phyloP scores from a whole-genome alignment of 495 filamentous ascomycete genomes.

The Penicillium bovifimosum region DNA sequence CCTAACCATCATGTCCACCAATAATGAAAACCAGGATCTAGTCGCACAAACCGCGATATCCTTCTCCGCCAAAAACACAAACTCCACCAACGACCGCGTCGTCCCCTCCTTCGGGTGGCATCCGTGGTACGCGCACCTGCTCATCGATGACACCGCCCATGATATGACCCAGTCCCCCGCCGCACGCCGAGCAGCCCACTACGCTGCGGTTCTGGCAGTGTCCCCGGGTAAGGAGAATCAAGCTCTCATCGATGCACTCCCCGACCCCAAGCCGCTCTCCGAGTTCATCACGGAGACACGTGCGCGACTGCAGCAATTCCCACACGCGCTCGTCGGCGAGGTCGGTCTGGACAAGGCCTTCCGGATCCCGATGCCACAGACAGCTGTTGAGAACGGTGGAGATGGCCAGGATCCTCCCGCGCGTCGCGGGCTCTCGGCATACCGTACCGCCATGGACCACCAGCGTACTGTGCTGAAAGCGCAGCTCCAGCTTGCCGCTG shows the following conservation, averaged over 20 bases:
- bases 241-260: slow-evolving; percentile 61
- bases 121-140: slow-evolving; percentile 94
- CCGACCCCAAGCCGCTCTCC: slow-evolving; percentile 65
- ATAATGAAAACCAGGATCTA: slow-evolving; percentile 78
- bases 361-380: slow-evolving; percentile 66
- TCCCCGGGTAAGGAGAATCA: slow-evolving; percentile 38
- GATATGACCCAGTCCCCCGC: slow-evolving; percentile 2
- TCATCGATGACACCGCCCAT: slow-evolving; percentile 58
- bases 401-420: slow-evolving; percentile 62
- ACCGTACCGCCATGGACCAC: slow-evolving; percentile 65
- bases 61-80: slow-evolving; percentile 26
- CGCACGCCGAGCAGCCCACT: slow-evolving; percentile 56
- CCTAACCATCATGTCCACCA: slow-evolving; percentile 86
- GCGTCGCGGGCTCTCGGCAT: slow-evolving; percentile 64
- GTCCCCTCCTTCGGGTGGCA: slow-evolving; percentile 96
- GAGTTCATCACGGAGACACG: slow-evolving; percentile 60
- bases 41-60: slow-evolving; percentile 61
- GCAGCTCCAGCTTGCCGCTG: slow-evolving; percentile 81
- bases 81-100: slow-evolving; percentile 32
- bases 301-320: slow-evolving; percentile 54
- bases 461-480: slow-evolving; percentile 70
- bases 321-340: slow-evolving; percentile 76
- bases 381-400: slow-evolving; percentile 44
- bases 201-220: slow-evolving; percentile 60
- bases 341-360: slow-evolving; percentile 84